Base-by-base conservation (phyloP, 495 filamentous ascomycete species). In the Podospora australis region DNA sequence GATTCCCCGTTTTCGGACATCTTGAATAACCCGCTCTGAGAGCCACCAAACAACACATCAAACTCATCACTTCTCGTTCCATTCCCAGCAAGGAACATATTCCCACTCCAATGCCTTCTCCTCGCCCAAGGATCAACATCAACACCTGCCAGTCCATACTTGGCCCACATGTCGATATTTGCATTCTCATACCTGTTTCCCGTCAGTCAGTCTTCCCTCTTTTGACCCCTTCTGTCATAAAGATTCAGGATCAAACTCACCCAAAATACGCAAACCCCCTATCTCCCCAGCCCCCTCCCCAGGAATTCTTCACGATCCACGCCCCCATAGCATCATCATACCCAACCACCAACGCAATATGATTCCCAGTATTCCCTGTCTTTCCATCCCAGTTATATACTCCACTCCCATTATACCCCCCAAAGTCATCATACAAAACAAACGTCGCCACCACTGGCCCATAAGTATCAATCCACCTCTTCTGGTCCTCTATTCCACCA, bases 231-330 rank as follows among this genome's bases (percentile, higher is more conserved):
- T 6, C 17, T 6, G 0, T 2, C 2, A 7, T 40, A 13, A 45
- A 8, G 8, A 36, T 9, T 6, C 24, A 21, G 34, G 35, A 13
- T 17, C 0, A 2, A 8, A 47, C 56, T 30, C 25, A 59, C 56
- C 28, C 52, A 55, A 59, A 44, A 23, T 55, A 55, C 50, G 48
- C 53, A 50, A 53, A 59, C 24, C 56, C 53, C 10, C 40, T 23
- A 2, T 46, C 11, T 3, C 52, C 52, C 52, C 52, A 55, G 1
- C 36, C 26, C 20, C 30, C 7, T 0, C 56, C 56, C 56, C 56
- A 59, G 3, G 56, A 59, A 28, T 59, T 59, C 46, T 59, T 59
- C 25, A 59, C 30, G 6, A 59, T 47, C 52, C 56, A 59, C 22
- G 49, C 52, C 49, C 49, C 30, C 39, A 24, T 53, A 9, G 24